Percentiles rank a stretch among this genome's conserved stretches.
phyloP scores from a whole-genome alignment of 331 rosid genomes.

The Rosa hybrid region DNA sequence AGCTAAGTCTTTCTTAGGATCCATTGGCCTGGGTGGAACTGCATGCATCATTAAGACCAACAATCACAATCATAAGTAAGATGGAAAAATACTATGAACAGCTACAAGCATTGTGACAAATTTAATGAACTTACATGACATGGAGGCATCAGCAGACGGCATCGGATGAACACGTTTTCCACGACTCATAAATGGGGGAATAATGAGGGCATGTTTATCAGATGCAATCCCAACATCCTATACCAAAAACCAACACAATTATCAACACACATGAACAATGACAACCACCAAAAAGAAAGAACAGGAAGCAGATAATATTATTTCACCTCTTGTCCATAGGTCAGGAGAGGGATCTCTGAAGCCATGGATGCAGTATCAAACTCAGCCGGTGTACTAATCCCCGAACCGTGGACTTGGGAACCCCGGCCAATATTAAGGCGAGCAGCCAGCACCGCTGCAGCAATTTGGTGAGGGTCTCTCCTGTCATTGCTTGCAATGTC shows the following conservation, averaged over 20 bases:
- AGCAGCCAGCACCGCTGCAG: constrained; percentile 40
- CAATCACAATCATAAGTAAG: constrained; percentile 25
- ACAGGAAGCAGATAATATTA: neutral
- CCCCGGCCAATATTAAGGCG: constrained; percentile 42
- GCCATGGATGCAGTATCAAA: constrained; percentile 42
- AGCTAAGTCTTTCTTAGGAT: constrained; percentile 79
- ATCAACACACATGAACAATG: constrained; percentile 5
- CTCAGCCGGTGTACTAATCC: constrained; percentile 34
- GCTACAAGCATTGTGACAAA: constrained; percentile 8
- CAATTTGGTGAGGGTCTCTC: constrained; percentile 40
- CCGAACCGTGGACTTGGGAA: constrained; percentile 33
- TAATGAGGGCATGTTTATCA: constrained; percentile 54
- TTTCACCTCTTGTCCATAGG: constrained; percentile 55
- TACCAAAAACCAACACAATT: constrained; percentile 17
- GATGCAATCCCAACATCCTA: constrained; percentile 57
- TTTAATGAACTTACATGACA: constrained; percentile 23
- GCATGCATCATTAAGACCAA: constrained; percentile 36
- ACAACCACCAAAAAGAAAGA: constrained; percentile 2
- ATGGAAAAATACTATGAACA: constrained; percentile 23
- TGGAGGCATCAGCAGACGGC: constrained; percentile 38
- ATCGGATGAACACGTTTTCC: constrained; percentile 50
- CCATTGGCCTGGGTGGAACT: constrained; percentile 75
- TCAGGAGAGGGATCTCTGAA: constrained; percentile 47
- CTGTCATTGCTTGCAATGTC: constrained; percentile 44
- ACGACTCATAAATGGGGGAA: constrained; percentile 54